Evolutionary conservation across 139 green algal species (phyloP).

Genomic region (Chlamydomonas applanata): DNA sequence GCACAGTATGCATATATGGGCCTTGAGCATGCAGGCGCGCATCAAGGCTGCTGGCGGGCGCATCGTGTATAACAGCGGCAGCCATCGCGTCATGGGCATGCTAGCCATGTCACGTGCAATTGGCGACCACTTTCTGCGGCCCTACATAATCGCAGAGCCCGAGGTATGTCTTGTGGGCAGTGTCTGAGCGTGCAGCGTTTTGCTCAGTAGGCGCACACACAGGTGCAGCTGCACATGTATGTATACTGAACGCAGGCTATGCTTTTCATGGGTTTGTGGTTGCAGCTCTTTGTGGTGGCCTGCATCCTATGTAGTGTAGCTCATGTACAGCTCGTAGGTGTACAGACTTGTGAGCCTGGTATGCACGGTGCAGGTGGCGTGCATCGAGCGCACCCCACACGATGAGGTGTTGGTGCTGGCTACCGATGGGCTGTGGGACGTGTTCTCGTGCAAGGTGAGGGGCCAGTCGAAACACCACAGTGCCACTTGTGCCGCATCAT

Average conservation of each 20-base stretch:
- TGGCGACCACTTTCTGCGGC: slow-evolving; percentile 59
- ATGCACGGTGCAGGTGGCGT: slow-evolving; percentile 21
- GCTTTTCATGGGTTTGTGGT: too few species aligned
- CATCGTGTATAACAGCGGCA: slow-evolving; percentile 57
- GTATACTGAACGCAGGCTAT: not conserved
- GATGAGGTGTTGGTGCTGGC: slow-evolving; percentile 71
- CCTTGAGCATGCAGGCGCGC: slow-evolving; percentile 24
- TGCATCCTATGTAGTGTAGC: too few species aligned
- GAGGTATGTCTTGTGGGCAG: slow-evolving; percentile 35
- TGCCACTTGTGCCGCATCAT: not conserved
- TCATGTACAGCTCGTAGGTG: too few species aligned
- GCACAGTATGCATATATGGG: not conserved
- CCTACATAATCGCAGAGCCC: slow-evolving; percentile 61
- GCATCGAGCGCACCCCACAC: slow-evolving; percentile 23
- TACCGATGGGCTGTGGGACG: slow-evolving; percentile 48
- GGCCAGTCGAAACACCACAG: not conserved
- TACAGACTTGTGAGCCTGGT: not conserved
- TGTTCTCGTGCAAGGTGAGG: slow-evolving; percentile 33
- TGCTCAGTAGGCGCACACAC: not conserved
- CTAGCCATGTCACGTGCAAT: slow-evolving; percentile 78
- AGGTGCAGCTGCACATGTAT: not conserved
- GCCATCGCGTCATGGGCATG: slow-evolving; percentile 64
- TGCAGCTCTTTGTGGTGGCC: too few species aligned
- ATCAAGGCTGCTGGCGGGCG: slow-evolving; percentile 57
- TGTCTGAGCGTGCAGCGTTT: not conserved